Base-by-base conservation (phyloP, 2,329 filamentous ascomycete species). In the Pyrenophora teres region DNA sequence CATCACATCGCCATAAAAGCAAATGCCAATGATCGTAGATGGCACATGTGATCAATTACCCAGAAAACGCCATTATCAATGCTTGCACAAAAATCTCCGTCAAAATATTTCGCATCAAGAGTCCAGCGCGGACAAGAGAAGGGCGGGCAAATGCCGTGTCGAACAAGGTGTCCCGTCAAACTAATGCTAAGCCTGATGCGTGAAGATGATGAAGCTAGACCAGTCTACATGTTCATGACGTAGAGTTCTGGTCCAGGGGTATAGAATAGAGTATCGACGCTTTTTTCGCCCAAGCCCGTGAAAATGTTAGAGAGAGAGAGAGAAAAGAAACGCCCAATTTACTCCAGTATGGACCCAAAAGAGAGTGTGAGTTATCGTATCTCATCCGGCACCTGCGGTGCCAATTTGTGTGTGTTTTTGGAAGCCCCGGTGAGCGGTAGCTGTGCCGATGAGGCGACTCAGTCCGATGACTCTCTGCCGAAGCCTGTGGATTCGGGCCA, bases 371-470 rank as follows among this genome's bases (percentile, higher is more conserved):
- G 16, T 35, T 6, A 41, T 40, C 37, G 37, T 43, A 13, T 48
- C 44, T 63, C 59, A 74, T 27, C 67, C 67, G 27, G 71, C 71
- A 35, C 71, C 72, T n/a, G 72, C 68, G 15, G 69, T 72, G 40
- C 71, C 69, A 31, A 73, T 65, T 40, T 69, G 68, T 43, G 64
- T 65, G 30, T 71, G 68, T 53, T 72, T 72, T 49, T 71, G 70
- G 32, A 67, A 69, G 19, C 66, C 67, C 67, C 15, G 71, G 69
- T 23, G 69, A 69, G 19, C 70, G 69, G 47, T 74, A 74, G 57
- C 71, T 74, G 33, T 74, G 69, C 27, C 72, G 66, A 55, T 74
- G 70, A 21, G 71, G 72, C 19, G 69, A 72, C 16, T 63, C 70
- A 21, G 66, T 72, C 7, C 71, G 67, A 46, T 73, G 69, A 33